Conservation (phyloP, 148 eudicot genomes). For the Diospyros lotus region DNA sequence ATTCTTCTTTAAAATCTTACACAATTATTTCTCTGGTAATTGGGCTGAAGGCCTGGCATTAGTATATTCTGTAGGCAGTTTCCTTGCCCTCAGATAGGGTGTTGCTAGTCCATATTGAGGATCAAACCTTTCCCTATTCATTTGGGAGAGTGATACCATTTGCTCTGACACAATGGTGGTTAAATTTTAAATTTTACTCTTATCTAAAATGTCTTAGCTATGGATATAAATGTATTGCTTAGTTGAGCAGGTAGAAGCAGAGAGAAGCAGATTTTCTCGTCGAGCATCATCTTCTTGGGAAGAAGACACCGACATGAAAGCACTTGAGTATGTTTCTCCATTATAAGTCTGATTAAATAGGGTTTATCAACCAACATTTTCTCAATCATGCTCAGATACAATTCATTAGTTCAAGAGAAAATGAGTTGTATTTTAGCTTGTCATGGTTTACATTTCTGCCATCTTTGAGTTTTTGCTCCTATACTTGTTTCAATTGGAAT, state of each 20-base stretch:
- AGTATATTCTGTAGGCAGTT: not conserved
- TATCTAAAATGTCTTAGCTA: not conserved
- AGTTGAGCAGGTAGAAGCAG: constrained; percentile 77
- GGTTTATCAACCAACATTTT: not conserved
- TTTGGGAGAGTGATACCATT: not conserved
- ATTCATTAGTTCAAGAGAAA: too few species aligned
- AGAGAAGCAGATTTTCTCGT: constrained; percentile 77
- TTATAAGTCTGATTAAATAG: not conserved
- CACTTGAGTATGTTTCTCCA: constrained; percentile 74
- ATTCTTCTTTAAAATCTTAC: not conserved
- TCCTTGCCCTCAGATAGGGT: not conserved
- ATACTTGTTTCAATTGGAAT: too few species aligned
- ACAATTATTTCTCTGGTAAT: not conserved
- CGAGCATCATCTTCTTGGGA: constrained; percentile 89
- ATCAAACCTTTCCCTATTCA: not conserved
- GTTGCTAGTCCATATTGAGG: not conserved
- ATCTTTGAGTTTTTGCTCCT: not conserved
- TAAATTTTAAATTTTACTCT: not conserved
- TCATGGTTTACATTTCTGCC: not conserved
- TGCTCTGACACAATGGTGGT: not conserved
- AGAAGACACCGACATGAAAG: constrained; percentile 89
- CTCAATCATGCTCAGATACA: not conserved
- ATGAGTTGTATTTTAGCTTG: not conserved
- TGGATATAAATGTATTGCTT: not conserved
- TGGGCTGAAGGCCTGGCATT: not conserved